Conservation (phyloP, 345 rosid genomes). For the Dimocarpus longan region DNA sequence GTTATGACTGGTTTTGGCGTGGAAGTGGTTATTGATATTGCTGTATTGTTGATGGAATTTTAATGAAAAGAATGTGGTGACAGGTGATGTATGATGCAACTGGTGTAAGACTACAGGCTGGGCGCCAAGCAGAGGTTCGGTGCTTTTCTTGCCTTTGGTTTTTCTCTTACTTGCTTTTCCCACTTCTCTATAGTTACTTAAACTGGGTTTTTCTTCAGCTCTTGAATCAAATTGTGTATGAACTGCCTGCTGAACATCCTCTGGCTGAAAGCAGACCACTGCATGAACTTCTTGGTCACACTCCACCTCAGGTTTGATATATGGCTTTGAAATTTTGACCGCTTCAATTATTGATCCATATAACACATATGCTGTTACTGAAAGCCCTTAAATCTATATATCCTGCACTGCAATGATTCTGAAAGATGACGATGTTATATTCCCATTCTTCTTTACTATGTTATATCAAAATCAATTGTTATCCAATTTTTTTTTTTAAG, state of each 20-base stretch:
- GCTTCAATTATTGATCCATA: neutral
- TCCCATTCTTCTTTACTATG: slow-evolving; percentile 6
- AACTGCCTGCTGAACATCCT: slow-evolving; percentile 92
- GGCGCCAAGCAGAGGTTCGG: slow-evolving; percentile 90
- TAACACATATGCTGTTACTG: neutral
- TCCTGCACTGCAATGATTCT: neutral
- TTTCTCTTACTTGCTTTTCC: neutral
- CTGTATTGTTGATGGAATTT: neutral
- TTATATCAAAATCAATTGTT: neutral
- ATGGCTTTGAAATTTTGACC: neutral
- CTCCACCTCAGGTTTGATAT: slow-evolving; percentile 74
- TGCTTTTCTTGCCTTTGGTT: slow-evolving; percentile 19
- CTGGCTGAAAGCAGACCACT: slow-evolving; percentile 84
- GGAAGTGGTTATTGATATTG: neutral
- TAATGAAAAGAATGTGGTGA: slow-evolving; percentile 21
- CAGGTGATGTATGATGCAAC: slow-evolving; percentile 96
- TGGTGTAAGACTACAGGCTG: slow-evolving; percentile 87
- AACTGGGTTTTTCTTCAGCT: slow-evolving; percentile 47
- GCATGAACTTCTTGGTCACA: slow-evolving; percentile 87
- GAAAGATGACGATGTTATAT: neutral
- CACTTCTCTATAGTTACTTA: slow-evolving; percentile 6
- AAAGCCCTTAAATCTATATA: neutral
- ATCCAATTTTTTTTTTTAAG: neutral
- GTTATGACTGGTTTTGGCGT: neutral
- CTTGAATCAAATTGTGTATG: slow-evolving; percentile 91